Conservation (phyloP, 768 basidiomycete genomes). For the Macrolepiota albuminosa region DNA sequence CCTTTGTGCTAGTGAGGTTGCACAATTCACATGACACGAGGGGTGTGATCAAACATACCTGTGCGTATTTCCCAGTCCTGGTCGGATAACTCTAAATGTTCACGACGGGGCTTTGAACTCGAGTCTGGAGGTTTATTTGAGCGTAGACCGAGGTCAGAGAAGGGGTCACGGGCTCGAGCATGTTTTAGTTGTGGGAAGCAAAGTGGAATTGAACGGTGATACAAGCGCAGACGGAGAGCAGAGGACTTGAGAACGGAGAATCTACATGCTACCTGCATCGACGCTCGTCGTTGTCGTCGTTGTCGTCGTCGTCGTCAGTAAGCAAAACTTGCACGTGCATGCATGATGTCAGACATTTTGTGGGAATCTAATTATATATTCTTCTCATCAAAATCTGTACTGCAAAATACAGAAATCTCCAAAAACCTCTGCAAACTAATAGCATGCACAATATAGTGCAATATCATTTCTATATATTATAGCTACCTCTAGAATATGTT, state of each 20-base stretch:
- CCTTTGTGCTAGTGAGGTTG: conserved; percentile 34
- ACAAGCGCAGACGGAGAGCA: background rate
- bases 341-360: background rate
- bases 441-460: too few species aligned
- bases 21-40: background rate
- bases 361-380: background rate
- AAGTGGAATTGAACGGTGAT: background rate
- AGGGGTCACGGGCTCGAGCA: background rate
- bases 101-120: conserved; percentile 12
- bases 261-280: conserved; percentile 8
- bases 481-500: too few species aligned
- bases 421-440: too few species aligned
- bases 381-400: conserved; percentile 34
- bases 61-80: conserved; percentile 77
- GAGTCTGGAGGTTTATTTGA: conserved; percentile 32
- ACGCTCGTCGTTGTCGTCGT: background rate
- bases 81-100: conserved; percentile 46
- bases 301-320: background rate
- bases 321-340: background rate
- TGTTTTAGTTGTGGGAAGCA: background rate
- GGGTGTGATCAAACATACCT: conserved; percentile 32
- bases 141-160: conserved; percentile 27
- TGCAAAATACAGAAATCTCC: conserved; percentile 30
- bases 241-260: background rate
- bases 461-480: too few species aligned